Percentiles rank a stretch among this genome's conserved stretches.
These are phyloP conservation scores for Fraxinus quadrangulata DNA, from an alignment of 257 asterid genomes.

Conservation along the genomic window DNA sequence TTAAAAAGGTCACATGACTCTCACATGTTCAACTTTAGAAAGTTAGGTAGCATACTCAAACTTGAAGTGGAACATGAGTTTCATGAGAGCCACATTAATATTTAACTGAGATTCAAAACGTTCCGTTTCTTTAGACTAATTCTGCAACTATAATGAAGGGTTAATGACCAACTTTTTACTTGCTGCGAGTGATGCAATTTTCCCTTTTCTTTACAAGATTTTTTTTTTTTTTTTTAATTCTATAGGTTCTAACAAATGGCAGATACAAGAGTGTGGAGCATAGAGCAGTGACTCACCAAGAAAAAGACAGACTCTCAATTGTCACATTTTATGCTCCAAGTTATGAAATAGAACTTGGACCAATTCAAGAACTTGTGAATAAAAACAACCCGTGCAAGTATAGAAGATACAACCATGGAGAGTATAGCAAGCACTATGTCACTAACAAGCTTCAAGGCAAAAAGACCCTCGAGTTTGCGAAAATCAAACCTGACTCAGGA, in stretches of 20 bases:
- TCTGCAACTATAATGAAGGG: not conserved
- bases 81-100: too few species aligned
- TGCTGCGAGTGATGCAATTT: not conserved
- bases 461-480: constrained; percentile 81
- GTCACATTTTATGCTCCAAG: constrained; percentile 97
- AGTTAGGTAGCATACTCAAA: too few species aligned
- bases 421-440: constrained; percentile 83
- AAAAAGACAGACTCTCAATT: constrained; percentile 77
- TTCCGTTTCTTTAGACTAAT: not conserved
- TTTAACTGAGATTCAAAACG: not conserved
- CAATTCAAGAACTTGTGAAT: constrained; percentile 55
- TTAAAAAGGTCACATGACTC: too few species aligned
- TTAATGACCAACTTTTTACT: too few species aligned
- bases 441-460: constrained; percentile 91
- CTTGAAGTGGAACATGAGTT: too few species aligned
- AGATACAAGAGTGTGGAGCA: constrained; percentile 96
- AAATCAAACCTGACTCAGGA: constrained; percentile 28
- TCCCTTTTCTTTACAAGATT: not conserved
- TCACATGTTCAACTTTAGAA: too few species aligned
- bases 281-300: constrained; percentile 80
- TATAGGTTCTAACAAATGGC: constrained; percentile 82
- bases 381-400: constrained; percentile 61
- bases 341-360: constrained; percentile 77
- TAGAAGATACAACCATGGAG: constrained; percentile 91
- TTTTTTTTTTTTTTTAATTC: not conserved